Conservation (phyloP, 495 filamentous ascomycete genomes). For the Delitschia confertaspora region DNA sequence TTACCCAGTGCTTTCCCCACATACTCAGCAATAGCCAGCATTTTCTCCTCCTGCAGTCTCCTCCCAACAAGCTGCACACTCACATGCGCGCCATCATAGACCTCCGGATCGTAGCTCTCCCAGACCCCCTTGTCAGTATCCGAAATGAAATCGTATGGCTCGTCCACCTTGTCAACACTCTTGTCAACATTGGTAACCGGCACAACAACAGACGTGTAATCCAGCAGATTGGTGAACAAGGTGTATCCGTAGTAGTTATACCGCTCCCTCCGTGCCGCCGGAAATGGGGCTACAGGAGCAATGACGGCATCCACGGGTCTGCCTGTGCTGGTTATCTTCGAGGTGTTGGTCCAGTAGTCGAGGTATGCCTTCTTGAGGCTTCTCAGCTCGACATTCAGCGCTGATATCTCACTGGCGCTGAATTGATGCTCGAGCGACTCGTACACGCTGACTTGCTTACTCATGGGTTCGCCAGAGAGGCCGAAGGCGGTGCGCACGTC, state of each 20-base stretch:
- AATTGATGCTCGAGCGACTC: slow-evolving; percentile 31
- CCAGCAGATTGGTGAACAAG: slow-evolving; percentile 46
- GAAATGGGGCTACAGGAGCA: slow-evolving; percentile 50
- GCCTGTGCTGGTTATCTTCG: slow-evolving; percentile 45
- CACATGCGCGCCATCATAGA: slow-evolving; percentile 43
- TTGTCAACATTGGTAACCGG: slow-evolving; percentile 52
- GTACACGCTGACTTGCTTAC: slow-evolving; percentile 38
- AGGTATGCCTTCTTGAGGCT: slow-evolving; percentile 55
- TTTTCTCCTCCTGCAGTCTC: slow-evolving; percentile 42
- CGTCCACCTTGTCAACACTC: slow-evolving; percentile 41
- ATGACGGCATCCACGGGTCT: slow-evolving; percentile 52
- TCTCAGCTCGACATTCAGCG: slow-evolving; percentile 49
- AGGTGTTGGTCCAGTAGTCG: slow-evolving; percentile 62
- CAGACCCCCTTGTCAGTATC: slow-evolving; percentile 40
- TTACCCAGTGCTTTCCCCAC: slow-evolving; percentile 20
- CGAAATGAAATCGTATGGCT: slow-evolving; percentile 34
- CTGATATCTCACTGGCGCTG: slow-evolving; percentile 43
- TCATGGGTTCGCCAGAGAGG: slow-evolving; percentile 48
- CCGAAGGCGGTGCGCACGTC: slow-evolving; percentile 41
- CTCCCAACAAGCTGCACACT: slow-evolving; percentile 40
- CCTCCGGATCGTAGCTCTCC: slow-evolving; percentile 42
- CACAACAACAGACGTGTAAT: slow-evolving; percentile 50
- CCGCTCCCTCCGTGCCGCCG: slow-evolving; percentile 44
- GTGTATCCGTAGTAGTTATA: slow-evolving; percentile 47
- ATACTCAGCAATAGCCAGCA: slow-evolving; percentile 39